Conservation (phyloP, 768 basidiomycete species). For the Boletus rubropictus region DNA sequence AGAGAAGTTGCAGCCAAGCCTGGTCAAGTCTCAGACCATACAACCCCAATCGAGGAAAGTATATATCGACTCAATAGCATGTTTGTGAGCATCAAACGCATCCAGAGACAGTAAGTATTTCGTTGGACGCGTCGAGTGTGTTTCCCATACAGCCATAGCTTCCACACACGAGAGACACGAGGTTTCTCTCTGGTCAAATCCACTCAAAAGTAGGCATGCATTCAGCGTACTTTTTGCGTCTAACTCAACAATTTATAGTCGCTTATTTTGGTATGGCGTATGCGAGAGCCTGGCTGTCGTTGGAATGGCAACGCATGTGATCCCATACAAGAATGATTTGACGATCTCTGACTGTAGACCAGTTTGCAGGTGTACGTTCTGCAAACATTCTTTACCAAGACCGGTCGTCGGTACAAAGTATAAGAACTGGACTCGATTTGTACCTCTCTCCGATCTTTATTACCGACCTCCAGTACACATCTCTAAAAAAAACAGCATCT, state of each 20-base stretch:
- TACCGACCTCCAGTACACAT: not conserved
- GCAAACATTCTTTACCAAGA: constrained; percentile 96
- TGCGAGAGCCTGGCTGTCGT: constrained; percentile 74
- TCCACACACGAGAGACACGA: constrained; percentile 90
- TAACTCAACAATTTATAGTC: constrained; percentile 38
- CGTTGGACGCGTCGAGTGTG: not conserved
- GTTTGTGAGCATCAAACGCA: constrained; percentile 84
- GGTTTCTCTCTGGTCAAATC: constrained; percentile 92
- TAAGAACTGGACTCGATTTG: constrained; percentile 32
- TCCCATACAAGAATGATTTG: not conserved
- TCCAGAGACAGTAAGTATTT: constrained; percentile 81
- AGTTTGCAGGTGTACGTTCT: constrained; percentile 89
- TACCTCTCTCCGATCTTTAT: constrained; percentile 5
- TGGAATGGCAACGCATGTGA: constrained; percentile 80
- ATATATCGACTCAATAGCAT: constrained; percentile 86
- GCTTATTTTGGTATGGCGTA: constrained; percentile 91
- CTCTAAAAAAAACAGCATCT: not conserved
- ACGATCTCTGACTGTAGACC: constrained; percentile 9
- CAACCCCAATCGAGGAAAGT: constrained; percentile 90
- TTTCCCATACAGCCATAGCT: constrained; percentile 42
- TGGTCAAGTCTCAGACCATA: constrained; percentile 87
- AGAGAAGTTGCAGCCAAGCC: constrained; percentile 84
- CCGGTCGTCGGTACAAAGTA: constrained; percentile 84
- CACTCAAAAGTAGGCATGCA: constrained; percentile 63
- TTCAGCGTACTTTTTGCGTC: not conserved